Conservation (phyloP, 495 filamentous ascomycete species). For the Saxophila tyrrhenica region DNA sequence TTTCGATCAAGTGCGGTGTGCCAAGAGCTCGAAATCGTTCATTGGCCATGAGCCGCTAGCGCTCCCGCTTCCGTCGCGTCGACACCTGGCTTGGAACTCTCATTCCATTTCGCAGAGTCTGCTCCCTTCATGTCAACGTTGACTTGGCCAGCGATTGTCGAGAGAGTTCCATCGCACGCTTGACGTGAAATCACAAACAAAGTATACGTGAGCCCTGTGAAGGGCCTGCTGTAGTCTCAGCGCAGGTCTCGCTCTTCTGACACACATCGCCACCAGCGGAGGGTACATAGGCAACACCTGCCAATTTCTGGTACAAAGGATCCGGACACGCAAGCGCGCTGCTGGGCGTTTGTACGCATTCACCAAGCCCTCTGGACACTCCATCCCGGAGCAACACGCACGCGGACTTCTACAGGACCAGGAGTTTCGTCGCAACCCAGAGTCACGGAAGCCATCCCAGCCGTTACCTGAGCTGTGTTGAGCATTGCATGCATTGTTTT, state of each 20-base stretch:
- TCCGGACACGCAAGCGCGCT: not conserved
- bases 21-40: no score
- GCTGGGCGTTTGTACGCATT: not conserved
- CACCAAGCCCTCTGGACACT: not conserved
- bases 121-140: no score
- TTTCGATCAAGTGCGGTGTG: no score
- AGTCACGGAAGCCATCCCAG: not conserved
- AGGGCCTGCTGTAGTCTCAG: not conserved
- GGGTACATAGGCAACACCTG: not conserved
- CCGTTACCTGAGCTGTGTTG: not conserved
- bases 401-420: no score
- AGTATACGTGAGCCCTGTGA: not conserved
- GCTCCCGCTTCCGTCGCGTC: no score
- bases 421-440: not conserved
- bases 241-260: not conserved
- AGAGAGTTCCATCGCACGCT: no score
- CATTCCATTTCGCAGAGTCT: no score
- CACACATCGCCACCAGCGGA: not conserved
- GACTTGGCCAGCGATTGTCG: no score
- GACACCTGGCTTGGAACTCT: no score
- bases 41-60: no score
- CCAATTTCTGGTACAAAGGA: not conserved
- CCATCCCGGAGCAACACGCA: not conserved
- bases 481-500: not conserved
- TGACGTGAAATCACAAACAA: no score